Conservation (phyloP, 805 yeast genomes). For the Wickerhamiella shivajii region DNA sequence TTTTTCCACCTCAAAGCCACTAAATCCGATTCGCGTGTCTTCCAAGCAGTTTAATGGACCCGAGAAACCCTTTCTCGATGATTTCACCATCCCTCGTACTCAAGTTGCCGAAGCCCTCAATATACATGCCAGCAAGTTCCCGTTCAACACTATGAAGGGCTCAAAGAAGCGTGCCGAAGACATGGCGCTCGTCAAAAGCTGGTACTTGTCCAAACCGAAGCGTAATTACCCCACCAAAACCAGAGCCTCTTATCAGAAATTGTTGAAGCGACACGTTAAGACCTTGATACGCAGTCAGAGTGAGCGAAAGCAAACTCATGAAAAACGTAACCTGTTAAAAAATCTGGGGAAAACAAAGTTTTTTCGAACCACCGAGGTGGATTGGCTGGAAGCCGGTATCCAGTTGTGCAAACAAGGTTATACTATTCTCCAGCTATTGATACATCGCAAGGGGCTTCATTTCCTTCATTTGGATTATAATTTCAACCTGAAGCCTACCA, state of each 20-base stretch:
- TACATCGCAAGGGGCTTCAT: constrained; percentile 81
- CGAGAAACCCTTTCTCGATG: too few species aligned
- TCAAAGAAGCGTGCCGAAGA: constrained; percentile 72
- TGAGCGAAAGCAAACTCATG: not conserved
- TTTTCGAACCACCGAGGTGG: constrained; percentile 82
- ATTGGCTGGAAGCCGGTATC: constrained; percentile 97
- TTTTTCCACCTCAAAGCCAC: not conserved
- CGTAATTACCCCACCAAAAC: constrained; percentile 56
- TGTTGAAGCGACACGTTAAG: constrained; percentile 60
- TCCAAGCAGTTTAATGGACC: not conserved
- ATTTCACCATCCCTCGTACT: constrained; percentile 14
- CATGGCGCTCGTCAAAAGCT: constrained; percentile 65
- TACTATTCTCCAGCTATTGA: constrained; percentile 77
- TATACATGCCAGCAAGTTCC: constrained; percentile 31
- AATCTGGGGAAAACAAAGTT: constrained; percentile 65
- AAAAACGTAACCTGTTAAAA: constrained; percentile 39
- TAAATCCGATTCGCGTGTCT: constrained; percentile 37
- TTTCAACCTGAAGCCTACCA: constrained; percentile 90
- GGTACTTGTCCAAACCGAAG: constrained; percentile 49
- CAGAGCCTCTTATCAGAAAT: constrained; percentile 74
- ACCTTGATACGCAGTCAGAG: constrained; percentile 41
- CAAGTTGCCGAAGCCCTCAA: constrained; percentile 11
- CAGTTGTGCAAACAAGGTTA: constrained; percentile 89
- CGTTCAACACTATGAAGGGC: constrained; percentile 68
- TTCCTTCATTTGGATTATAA: constrained; percentile 90